phyloP scores from a whole-genome alignment of 768 basidiomycete genomes.

The Termitomyces bulborhizus region DNA sequence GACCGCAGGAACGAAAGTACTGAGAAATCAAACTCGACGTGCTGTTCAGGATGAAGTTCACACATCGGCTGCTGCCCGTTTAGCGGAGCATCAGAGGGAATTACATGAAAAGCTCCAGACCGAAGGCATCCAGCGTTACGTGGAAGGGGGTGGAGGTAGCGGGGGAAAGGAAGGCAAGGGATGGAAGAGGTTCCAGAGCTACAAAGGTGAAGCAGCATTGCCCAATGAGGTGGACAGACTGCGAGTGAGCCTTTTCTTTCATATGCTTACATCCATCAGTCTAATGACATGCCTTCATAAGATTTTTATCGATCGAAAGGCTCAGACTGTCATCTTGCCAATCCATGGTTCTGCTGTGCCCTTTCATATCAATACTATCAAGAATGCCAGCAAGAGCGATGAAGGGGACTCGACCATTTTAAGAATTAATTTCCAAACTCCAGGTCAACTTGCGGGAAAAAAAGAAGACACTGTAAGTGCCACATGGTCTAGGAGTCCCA shows the following conservation, averaged over 20 bases:
- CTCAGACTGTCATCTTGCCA: slow-evolving; percentile 85
- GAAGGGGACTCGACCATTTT: slow-evolving; percentile 94
- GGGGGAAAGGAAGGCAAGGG: slow-evolving; percentile 85
- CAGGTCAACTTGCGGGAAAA: slow-evolving; percentile 94
- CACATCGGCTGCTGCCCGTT: slow-evolving; percentile 67
- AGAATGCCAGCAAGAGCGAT: slow-evolving; percentile 96
- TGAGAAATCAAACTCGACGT: slow-evolving; percentile 87
- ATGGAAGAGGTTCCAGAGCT: slow-evolving; percentile 96
- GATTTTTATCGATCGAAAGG: slow-evolving; percentile 90
- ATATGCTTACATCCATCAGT: not conserved
- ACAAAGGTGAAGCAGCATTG: slow-evolving; percentile 88
- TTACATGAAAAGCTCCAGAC: slow-evolving; percentile 71
- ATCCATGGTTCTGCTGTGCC: slow-evolving; percentile 95
- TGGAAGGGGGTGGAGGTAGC: slow-evolving; percentile 70
- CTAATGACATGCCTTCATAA: slow-evolving; percentile 22
- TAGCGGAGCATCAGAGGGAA: slow-evolving; percentile 84
- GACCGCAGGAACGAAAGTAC: slow-evolving; percentile 76
- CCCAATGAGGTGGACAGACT: slow-evolving; percentile 79
- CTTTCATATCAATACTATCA: slow-evolving; percentile 97
- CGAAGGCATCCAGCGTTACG: slow-evolving; percentile 78
- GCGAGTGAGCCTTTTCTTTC: slow-evolving; percentile 45
- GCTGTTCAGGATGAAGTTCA: slow-evolving; percentile 83
- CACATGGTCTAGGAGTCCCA: not conserved
- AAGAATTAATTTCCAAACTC: slow-evolving; percentile 97
- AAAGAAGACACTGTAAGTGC: slow-evolving; percentile 88